Evolutionary conservation across 75 land plant genomes (phyloP), one percentile per base, ranked within the genome.

Genomic region (Larix kaempferi): DNA sequence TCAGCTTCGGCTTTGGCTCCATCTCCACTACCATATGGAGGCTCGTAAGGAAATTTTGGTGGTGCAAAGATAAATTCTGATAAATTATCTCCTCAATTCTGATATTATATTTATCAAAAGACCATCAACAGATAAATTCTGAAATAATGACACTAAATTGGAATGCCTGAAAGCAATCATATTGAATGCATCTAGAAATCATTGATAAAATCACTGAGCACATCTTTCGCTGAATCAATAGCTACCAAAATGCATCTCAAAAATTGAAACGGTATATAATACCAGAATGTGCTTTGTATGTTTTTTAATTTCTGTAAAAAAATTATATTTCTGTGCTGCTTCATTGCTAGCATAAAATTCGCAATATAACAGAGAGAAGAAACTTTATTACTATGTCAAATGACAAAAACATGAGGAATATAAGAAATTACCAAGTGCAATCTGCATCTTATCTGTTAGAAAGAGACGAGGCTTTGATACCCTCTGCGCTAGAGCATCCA

Each of bases 391-490:
- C 10, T 49, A 49, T 49, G 12, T 49, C 72, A 15, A 69, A 49
- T 49, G 12, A 10, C 72, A 15, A 69, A 17, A 39, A 69, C 37
- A 19, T n/a, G 3, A 39, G 19, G 22, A 37, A 41, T 16, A 80
- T 60, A 77, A 73, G 65, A 78, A 57, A 66, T 84, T 87, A 94
- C 99, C 99, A 16, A 97, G 85, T 61, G 99, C 95, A 75, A 97
- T 97, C 76, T 85, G 92, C 87, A 94, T 87, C 63, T 93, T 97
- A 78, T 97, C 99, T 1, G 90, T 85, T 39, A 85, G 65, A 59
- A 76, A 79, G 12, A 97, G 91, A 41, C 88, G 95, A 66, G 98
- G 95, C 77, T 91, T 94, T 54, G 92, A 91, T 66, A 89, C 66
- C 82, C 86, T 88, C 35, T 79, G 88, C 29, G 99, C 95, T 76